These are phyloP conservation scores for Xylariaceae sp. DNA, from an alignment of 2,329 filamentous ascomycete genomes.

Conservation along the genomic window DNA sequence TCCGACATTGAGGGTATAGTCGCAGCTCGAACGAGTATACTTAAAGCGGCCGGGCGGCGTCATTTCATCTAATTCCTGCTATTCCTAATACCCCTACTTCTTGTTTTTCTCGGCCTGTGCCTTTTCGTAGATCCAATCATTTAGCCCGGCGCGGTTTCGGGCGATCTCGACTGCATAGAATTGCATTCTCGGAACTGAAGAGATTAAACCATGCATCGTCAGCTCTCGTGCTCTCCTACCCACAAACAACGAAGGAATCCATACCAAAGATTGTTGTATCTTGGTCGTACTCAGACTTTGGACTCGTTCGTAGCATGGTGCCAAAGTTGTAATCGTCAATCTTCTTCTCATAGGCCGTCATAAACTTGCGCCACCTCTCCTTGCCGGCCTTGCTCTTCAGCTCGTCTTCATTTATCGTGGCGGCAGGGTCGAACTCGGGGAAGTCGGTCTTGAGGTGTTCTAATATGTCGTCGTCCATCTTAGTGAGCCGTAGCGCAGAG, in stretches of 20 bases:
- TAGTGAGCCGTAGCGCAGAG: conserved; percentile 88
- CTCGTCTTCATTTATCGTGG: conserved; percentile 83
- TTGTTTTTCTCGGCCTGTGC: conserved; percentile 65
- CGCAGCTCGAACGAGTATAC: background rate
- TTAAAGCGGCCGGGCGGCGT: background rate
- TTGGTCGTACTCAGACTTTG: conserved; percentile 84
- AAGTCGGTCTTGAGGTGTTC: conserved; percentile 87
- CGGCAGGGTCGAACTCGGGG: conserved; percentile 87
- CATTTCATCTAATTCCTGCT: conserved; percentile 2
- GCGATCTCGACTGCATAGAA: conserved; percentile 82
- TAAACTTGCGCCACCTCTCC: conserved; percentile 92
- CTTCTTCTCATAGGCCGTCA: conserved; percentile 91
- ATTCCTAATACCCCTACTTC: background rate
- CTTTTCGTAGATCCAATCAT: conserved; percentile 96
- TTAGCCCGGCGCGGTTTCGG: conserved; percentile 85
- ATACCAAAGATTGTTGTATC: conserved; percentile 90
- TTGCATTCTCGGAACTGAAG: conserved; percentile 68
- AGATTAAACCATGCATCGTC: conserved; percentile 44
- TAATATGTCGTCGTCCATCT: conserved; percentile 93
- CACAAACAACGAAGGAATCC: background rate
- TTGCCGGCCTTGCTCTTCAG: conserved; percentile 99
- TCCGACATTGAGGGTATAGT: background rate
- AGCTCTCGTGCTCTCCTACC: conserved; percentile 33
- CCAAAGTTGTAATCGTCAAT: conserved; percentile 99
- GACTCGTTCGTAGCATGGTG: conserved; percentile 82